These are phyloP conservation scores for Petrea volubilis DNA, from an alignment of 257 asterid genomes.

Conservation along the genomic window DNA sequence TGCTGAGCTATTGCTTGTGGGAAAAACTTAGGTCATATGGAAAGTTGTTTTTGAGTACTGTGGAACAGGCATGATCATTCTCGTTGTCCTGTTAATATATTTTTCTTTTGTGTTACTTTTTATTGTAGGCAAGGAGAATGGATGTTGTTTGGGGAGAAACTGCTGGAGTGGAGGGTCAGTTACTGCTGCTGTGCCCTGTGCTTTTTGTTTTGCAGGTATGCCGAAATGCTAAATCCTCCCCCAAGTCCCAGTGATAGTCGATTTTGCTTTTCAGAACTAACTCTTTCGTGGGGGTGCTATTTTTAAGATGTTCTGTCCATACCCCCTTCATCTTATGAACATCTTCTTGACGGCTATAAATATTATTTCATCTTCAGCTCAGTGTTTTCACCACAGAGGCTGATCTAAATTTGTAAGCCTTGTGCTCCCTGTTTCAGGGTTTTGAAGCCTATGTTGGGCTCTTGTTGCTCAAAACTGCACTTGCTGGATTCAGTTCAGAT, in stretches of 20 bases:
- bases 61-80: neutral
- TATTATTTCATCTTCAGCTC: neutral
- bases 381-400: neutral
- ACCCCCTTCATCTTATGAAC: neutral
- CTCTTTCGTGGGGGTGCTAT: neutral
- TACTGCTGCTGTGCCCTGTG: conserved; percentile 68
- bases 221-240: neutral
- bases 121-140: conserved; percentile 88
- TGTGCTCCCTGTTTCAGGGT: conserved; percentile 49
- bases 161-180: conserved; percentile 96
- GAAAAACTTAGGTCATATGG: neutral
- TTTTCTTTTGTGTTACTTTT: neutral
- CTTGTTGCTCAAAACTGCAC: conserved; percentile 77
- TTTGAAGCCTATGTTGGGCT: conserved; percentile 93
- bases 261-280: neutral
- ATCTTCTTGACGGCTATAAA: neutral
- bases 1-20: neutral
- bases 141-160: conserved; percentile 99
- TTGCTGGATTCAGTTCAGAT: conserved; percentile 68
- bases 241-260: too few species aligned
- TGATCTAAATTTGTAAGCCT: conserved; percentile 12
- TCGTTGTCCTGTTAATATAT: neutral
- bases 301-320: neutral
- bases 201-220: conserved; percentile 83
- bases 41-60: neutral